phyloP scores from a whole-genome alignment of 768 basidiomycete species.

The Amanita phalloides region DNA sequence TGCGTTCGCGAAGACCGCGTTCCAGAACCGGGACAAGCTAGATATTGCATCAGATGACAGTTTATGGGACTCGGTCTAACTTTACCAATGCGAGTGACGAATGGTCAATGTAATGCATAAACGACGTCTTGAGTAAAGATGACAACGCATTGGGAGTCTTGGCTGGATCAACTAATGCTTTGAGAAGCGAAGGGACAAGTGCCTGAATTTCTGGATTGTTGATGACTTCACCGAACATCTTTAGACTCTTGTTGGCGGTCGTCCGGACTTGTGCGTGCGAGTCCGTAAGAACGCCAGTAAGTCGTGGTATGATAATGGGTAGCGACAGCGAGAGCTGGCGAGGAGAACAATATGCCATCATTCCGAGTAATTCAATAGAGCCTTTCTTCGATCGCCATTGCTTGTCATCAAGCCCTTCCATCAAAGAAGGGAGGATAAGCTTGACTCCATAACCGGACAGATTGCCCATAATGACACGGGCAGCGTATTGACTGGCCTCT shows the following conservation, averaged over 20 bases:
- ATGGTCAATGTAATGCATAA: slow-evolving; percentile 96
- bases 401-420: slow-evolving; percentile 91
- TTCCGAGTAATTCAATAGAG: slow-evolving; percentile 90
- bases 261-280: slow-evolving; percentile 93
- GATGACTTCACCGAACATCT: slow-evolving; percentile 97
- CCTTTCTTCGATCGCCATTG: slow-evolving; percentile 98
- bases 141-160: slow-evolving; percentile 81
- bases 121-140: slow-evolving; percentile 87
- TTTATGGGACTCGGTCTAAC: neutral
- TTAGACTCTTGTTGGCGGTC: slow-evolving; percentile 90
- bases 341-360: slow-evolving; percentile 99
- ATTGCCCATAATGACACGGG: slow-evolving; percentile 90
- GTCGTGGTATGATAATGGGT: slow-evolving; percentile 92
- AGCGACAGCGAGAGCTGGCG: slow-evolving; percentile 89
- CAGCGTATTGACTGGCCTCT: slow-evolving; percentile 87
- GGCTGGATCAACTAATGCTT: slow-evolving; percentile 89
- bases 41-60: neutral
- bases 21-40: slow-evolving; percentile 94
- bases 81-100: slow-evolving; percentile 81
- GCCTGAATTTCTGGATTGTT: slow-evolving; percentile 95
- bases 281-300: slow-evolving; percentile 92
- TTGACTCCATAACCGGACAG: slow-evolving; percentile 95
- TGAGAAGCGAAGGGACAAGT: slow-evolving; percentile 81
- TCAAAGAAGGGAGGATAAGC: slow-evolving; percentile 80
- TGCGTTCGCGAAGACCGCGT: slow-evolving; percentile 82